Conservation (phyloP, 106 monocot genomes). For the Alisma plantagoaquatica region DNA sequence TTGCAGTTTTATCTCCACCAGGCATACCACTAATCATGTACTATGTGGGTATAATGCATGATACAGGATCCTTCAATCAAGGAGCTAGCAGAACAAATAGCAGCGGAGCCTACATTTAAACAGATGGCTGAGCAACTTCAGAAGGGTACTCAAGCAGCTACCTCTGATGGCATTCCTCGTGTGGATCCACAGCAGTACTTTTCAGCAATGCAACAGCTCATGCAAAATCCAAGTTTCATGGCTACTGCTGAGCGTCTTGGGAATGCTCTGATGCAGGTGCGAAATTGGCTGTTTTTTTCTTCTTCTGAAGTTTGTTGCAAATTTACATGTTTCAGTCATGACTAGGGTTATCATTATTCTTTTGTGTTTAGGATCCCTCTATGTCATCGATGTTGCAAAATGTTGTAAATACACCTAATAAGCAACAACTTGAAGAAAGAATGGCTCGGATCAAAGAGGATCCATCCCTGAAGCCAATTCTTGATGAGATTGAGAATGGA, state of each 20-base stretch:
- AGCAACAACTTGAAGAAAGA: conserved; percentile 58
- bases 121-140: too few relatives aligned
- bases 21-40: too few relatives aligned
- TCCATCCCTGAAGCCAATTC: conserved; percentile 71
- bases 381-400: conserved; percentile 67
- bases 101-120: conserved; percentile 76
- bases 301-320: background rate
- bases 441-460: conserved; percentile 72
- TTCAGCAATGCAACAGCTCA: conserved; percentile 70
- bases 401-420: conserved; percentile 48
- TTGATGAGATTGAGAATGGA: conserved; percentile 83
- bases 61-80: conserved; percentile 68
- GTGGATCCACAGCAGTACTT: conserved; percentile 58
- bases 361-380: conserved; percentile 38
- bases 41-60: too few relatives aligned
- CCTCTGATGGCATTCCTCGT: conserved; percentile 31
- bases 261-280: conserved; percentile 78
- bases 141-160: conserved; percentile 36
- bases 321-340: background rate
- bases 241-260: conserved; percentile 76
- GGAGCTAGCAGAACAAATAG: conserved; percentile 69
- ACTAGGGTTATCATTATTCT: background rate
- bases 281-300: background rate
- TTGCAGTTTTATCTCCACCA: too few relatives aligned
- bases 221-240: conserved; percentile 79